Base-by-base conservation (phyloP, 441 rosid species). In the Aquilaria agallochum region DNA sequence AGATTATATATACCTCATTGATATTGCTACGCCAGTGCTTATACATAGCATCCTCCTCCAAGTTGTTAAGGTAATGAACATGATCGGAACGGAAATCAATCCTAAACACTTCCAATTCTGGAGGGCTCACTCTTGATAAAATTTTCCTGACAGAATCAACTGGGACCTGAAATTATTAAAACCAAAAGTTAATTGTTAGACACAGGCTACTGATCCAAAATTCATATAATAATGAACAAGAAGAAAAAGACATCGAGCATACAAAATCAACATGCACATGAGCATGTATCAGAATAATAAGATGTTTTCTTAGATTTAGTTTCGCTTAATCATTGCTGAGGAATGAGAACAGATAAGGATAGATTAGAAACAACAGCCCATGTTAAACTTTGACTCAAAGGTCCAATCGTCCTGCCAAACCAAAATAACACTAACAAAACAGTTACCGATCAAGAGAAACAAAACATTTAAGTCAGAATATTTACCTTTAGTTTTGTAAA, bases 21-120 rank as follows among this genome's bases (percentile, higher is more conserved):
- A 96, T 3, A 78, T 93, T 96, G 84, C 76, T 96, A 65, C 97
- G 83, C 99, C 99, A 93, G 59, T 87, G 85, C 80, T 76, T 89
- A 77, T 96, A 93, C 96, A 87, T 87, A 58, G 87, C 82, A 87
- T 93, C 99, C 80, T 89, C 97, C 84, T 96, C 99, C 81, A 96
- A 76, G 78, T 96, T 90, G 80, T 90, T 96, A 68, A 96, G 90
- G 85, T 86, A 96, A 73, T 89, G 88, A 71, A 96, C 98, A 82
- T 89, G 87, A 62, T 66, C 65, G n/a, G 98, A 96, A 72, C 99
- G 97, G 65, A 89, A 96, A 78, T 96, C 98, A 69, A 96, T 79
- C 66, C 99, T 89, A 69, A 87, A 77, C 67, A 74, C 77, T 75
- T 73, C 83, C 52, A 95, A 87, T 77, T 90, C 99, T 4, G 92